Evolutionary conservation across 1,284 basidiomycete genomes (phyloP).

Genomic region (Puccinia coronata): DNA sequence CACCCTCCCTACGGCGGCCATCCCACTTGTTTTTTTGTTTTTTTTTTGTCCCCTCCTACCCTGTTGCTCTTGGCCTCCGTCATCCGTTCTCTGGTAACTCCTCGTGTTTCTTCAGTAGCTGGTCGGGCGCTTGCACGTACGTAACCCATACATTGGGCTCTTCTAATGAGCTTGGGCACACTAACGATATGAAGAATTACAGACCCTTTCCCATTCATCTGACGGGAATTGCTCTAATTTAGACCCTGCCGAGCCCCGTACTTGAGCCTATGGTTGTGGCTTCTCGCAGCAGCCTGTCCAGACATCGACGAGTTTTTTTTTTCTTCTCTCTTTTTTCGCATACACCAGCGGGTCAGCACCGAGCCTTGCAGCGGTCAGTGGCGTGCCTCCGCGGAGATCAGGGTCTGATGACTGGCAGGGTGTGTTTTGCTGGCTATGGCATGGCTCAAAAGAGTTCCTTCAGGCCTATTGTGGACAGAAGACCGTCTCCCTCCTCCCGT

Average conservation of each 20-base stretch:
- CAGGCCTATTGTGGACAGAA: constrained; percentile 2
- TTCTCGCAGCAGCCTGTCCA: neutral
- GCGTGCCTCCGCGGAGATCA: constrained; percentile 41
- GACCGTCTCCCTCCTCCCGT: neutral
- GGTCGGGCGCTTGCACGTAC: constrained; percentile 13
- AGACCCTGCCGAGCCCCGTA: constrained; percentile 8
- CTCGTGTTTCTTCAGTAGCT: constrained; percentile 16
- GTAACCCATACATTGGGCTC: neutral
- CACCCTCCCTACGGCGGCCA: neutral
- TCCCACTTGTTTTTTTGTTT: neutral
- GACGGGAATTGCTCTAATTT: constrained; percentile 1
- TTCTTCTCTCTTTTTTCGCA: neutral
- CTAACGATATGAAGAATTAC: constrained; percentile 31
- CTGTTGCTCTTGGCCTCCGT: neutral
- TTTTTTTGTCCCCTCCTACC: neutral
- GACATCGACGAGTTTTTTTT: neutral
- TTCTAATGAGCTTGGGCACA: neutral
- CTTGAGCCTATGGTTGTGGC: neutral
- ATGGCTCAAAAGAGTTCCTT: constrained; percentile 18
- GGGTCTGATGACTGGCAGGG: constrained; percentile 15
- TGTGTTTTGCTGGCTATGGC: neutral
- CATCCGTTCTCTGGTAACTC: constrained; percentile 6
- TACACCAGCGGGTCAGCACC: constrained; percentile 13
- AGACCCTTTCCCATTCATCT: constrained; percentile 23
- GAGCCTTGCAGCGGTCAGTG: constrained; percentile 18